These are phyloP conservation scores for Ceratobasidium sp. DNA, from an alignment of 1,284 basidiomycete genomes.

Conservation along the genomic window DNA sequence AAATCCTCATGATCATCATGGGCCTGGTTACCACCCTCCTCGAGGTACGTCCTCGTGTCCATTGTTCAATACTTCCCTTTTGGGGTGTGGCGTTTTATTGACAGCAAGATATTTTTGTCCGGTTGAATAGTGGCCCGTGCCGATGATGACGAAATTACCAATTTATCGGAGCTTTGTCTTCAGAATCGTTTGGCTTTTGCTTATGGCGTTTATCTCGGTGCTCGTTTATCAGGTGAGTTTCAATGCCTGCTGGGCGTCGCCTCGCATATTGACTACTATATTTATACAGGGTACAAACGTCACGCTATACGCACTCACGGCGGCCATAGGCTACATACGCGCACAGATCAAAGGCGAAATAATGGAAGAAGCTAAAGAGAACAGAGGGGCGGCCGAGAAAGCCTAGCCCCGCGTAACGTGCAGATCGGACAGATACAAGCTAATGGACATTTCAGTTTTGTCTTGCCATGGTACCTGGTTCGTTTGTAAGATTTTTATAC, in stretches of 20 bases:
- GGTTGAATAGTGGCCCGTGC: constrained; percentile 63
- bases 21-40: constrained; percentile 68
- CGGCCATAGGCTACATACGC: constrained; percentile 70
- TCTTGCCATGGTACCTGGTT: constrained; percentile 14
- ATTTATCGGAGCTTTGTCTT: constrained; percentile 73
- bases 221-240: constrained; percentile 79
- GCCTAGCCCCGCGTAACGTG: constrained; percentile 28
- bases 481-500: neutral
- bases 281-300: constrained; percentile 74
- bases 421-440: neutral
- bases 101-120: neutral
- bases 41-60: constrained; percentile 56
- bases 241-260: neutral
- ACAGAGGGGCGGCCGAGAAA: constrained; percentile 63
- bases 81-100: constrained; percentile 26
- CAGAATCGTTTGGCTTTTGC: constrained; percentile 69
- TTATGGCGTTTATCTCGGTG: constrained; percentile 72
- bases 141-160: constrained; percentile 64
- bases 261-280: neutral
- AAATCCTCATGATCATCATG: constrained; percentile 69
- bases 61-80: constrained; percentile 16
- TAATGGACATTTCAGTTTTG: constrained; percentile 20
- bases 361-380: constrained; percentile 71
- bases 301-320: constrained; percentile 74
- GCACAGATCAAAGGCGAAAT: constrained; percentile 71